Evolutionary conservation across 176 grass and related monocot genomes (phyloP).

Genomic region (Aegilops speltoides): DNA sequence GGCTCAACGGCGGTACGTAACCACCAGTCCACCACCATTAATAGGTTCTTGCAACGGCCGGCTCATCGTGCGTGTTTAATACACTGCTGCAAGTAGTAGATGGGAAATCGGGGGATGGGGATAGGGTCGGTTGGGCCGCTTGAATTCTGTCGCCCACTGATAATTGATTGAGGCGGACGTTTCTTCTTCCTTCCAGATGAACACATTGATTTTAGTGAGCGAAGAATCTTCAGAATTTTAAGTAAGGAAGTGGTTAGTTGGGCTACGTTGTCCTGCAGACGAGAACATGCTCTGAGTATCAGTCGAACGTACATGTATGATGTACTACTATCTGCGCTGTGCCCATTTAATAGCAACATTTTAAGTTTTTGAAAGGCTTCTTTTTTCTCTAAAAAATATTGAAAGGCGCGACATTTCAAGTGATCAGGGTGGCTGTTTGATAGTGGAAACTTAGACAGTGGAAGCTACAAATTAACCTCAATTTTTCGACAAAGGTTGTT

Average conservation of each 20-base stretch:
- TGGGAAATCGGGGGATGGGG: neutral
- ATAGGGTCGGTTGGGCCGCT: neutral
- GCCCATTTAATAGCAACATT: too few species aligned
- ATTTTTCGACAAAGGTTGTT: too few species aligned
- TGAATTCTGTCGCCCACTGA: neutral
- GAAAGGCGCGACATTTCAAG: neutral
- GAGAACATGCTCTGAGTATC: neutral
- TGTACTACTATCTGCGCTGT: too few species aligned
- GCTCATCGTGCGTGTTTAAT: neutral
- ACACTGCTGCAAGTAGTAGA: neutral
- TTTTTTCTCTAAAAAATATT: too few species aligned
- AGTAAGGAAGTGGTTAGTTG: constrained; percentile 8
- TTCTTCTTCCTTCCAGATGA: neutral
- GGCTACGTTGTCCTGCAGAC: neutral
- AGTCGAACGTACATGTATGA: neutral
- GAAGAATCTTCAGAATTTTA: neutral
- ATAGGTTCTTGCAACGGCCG: neutral
- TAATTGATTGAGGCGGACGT: constrained; percentile 17
- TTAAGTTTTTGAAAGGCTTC: too few species aligned
- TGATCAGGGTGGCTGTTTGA: neutral
- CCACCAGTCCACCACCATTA: neutral
- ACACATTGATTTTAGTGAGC: neutral
- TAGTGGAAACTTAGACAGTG: neutral
- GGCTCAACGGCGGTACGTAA: constrained; percentile 87
- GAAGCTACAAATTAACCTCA: neutral